Percentiles rank a stretch among this genome's conserved stretches.
These are phyloP conservation scores for Epichloe coenophiala DNA, from an alignment of 2,329 filamentous ascomycete species.

Conservation along the genomic window DNA sequence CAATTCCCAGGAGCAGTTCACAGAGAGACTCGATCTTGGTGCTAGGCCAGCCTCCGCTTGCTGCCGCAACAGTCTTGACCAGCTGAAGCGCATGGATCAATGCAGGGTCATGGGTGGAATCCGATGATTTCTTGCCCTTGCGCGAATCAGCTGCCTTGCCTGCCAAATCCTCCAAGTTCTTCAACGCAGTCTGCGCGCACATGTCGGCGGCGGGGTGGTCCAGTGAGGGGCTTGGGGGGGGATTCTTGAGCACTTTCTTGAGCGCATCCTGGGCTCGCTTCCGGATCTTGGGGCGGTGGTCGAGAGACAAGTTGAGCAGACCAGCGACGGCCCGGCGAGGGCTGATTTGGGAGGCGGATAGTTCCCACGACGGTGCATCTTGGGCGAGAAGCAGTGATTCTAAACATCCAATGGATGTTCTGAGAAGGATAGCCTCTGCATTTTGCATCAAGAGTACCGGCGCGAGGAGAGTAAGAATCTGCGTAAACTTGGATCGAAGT, in stretches of 20 bases:
- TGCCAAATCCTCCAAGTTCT: slow-evolving; percentile 63
- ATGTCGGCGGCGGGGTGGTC: slow-evolving; percentile 94
- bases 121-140: slow-evolving; percentile 49
- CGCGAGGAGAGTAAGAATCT: slow-evolving; percentile 77
- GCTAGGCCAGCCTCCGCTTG: slow-evolving; percentile 89
- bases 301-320: slow-evolving; percentile 70
- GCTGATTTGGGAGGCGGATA: slow-evolving; percentile 69
- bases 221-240: slow-evolving; percentile 84
- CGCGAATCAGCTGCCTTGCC: slow-evolving; percentile 45
- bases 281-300: slow-evolving; percentile 82
- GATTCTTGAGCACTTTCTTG: slow-evolving; percentile 66
- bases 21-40: slow-evolving; percentile 89
- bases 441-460: slow-evolving; percentile 69
- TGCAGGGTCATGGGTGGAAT: slow-evolving; percentile 58
- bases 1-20: slow-evolving; percentile 78
- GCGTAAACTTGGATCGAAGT: slow-evolving; percentile 85
- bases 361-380: slow-evolving; percentile 76
- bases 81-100: slow-evolving; percentile 87
- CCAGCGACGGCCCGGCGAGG: slow-evolving; percentile 80
- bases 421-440: slow-evolving; percentile 74
- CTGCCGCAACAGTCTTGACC: slow-evolving; percentile 75
- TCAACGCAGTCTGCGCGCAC: slow-evolving; percentile 83
- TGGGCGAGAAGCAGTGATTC: slow-evolving; percentile 86
- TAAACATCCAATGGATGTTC: slow-evolving; percentile 81
- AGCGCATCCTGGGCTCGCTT: slow-evolving; percentile 88